These are phyloP conservation scores for Pyrrhoderma lamaoense DNA, from an alignment of 1,284 basidiomycete species.

Conservation along the genomic window DNA sequence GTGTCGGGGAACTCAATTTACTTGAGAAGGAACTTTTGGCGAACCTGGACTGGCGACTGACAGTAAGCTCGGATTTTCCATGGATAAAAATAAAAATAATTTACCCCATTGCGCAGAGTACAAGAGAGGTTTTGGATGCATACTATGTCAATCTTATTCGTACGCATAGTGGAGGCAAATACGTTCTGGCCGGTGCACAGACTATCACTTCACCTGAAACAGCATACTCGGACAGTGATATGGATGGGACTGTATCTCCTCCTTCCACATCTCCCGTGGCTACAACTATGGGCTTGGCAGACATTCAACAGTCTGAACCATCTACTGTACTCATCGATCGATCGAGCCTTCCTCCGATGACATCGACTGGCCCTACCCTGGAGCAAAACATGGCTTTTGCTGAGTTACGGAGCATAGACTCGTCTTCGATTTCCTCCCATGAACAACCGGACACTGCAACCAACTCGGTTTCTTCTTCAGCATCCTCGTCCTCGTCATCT, in stretches of 20 bases:
- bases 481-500: too few relatives aligned
- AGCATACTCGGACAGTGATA: slow-evolving; percentile 45
- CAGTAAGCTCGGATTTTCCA: slow-evolving; percentile 50
- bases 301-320: slow-evolving; percentile 27
- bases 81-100: neutral
- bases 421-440: too few relatives aligned
- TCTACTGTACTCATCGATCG: slow-evolving; percentile 50
- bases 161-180: slow-evolving; percentile 59
- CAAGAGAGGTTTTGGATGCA: slow-evolving; percentile 71
- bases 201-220: slow-evolving; percentile 17
- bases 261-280: slow-evolving; percentile 47
- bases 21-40: slow-evolving; percentile 88
- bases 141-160: slow-evolving; percentile 81
- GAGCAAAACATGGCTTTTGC: slow-evolving; percentile 80
- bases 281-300: slow-evolving; percentile 1
- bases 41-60: slow-evolving; percentile 87
- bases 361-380: slow-evolving; percentile 52
- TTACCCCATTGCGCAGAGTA: slow-evolving; percentile 45
- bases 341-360: slow-evolving; percentile 39
- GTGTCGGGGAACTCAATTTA: slow-evolving; percentile 81
- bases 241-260: slow-evolving; percentile 43
- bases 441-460: too few relatives aligned
- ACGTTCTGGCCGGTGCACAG: slow-evolving; percentile 38
- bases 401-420: slow-evolving; percentile 36
- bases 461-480: neutral